Evolutionary conservation across 2,329 filamentous ascomycete genomes (phyloP).

Genomic region (Cladosporium sp.): DNA sequence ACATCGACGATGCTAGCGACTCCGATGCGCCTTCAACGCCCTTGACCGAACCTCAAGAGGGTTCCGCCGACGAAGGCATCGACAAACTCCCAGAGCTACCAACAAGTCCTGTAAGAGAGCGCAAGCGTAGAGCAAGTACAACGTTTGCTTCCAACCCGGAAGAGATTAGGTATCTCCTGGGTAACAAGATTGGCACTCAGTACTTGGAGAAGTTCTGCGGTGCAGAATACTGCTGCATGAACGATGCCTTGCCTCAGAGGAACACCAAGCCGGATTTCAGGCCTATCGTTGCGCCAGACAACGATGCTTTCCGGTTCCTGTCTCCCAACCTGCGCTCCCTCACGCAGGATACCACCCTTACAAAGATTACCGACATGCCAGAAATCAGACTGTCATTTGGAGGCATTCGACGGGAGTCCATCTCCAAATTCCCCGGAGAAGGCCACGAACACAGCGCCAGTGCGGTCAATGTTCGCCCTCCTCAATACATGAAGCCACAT

Average conservation of each 20-base stretch:
- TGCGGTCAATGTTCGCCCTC: constrained; percentile 61
- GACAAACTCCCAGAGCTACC: constrained; percentile 37
- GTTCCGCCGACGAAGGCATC: constrained; percentile 19
- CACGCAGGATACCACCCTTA: constrained; percentile 65
- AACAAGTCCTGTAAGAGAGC: constrained; percentile 18
- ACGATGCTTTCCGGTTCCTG: constrained; percentile 77
- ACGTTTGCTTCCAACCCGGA: constrained; percentile 48
- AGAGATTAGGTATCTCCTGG: constrained; percentile 56
- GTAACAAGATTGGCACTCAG: constrained; percentile 53
- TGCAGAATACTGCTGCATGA: constrained; percentile 61
- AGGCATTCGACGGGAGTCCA: constrained; percentile 25
- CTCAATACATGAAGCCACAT: constrained; percentile 88
- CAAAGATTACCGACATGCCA: constrained; percentile 67
- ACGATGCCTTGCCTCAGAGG: constrained; percentile 50
- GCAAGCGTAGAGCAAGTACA: constrained; percentile 30
- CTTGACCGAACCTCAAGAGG: constrained; percentile 36
- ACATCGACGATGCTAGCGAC: constrained; percentile 37
- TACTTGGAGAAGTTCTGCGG: constrained; percentile 61
- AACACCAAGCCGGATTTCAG: constrained; percentile 39
- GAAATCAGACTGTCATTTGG: constrained; percentile 63
- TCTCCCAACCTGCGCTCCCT: constrained; percentile 72
- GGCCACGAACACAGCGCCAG: constrained; percentile 38
- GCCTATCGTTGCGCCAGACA: constrained; percentile 64
- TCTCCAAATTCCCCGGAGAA: constrained; percentile 53
- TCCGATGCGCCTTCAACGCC: constrained; percentile 42